Conservation (phyloP, 1,139 yeast genomes). For the Nakaseomyces glabratus region DNA sequence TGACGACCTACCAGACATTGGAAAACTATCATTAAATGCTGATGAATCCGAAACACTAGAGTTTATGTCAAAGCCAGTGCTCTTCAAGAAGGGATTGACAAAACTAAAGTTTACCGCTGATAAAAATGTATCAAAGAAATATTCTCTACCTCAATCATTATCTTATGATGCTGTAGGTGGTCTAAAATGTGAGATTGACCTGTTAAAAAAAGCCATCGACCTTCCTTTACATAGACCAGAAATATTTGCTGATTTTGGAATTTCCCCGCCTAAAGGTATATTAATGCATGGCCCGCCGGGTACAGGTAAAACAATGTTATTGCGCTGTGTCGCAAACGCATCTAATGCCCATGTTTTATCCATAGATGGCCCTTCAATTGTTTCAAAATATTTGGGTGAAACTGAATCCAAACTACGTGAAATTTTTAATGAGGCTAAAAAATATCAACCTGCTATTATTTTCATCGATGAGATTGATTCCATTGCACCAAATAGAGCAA, state of each 20-base stretch:
- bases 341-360: constrained; percentile 70
- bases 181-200: constrained; percentile 49
- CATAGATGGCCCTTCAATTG: constrained; percentile 85
- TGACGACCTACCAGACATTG: constrained; percentile 32
- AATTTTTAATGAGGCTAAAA: constrained; percentile 75
- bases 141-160: constrained; percentile 36
- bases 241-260: constrained; percentile 74
- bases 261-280: constrained; percentile 84
- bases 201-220: constrained; percentile 60
- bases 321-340: constrained; percentile 71
- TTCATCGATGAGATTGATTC: constrained; percentile 92
- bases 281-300: constrained; percentile 95
- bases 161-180: constrained; percentile 68
- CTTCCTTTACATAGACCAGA: constrained; percentile 74
- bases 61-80: constrained; percentile 39
- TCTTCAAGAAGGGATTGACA: constrained; percentile 38
- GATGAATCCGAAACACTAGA: constrained; percentile 15
- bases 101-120: constrained; percentile 24
- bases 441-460: constrained; percentile 76
- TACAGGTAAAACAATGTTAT: constrained; percentile 87
- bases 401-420: constrained; percentile 77
- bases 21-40: constrained; percentile 24
- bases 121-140: constrained; percentile 21
- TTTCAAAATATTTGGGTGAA: constrained; percentile 87
- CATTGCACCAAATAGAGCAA: constrained; percentile 69